Evolutionary conservation across 768 basidiomycete species (phyloP), one percentile per base, ranked within the genome.

Genomic region (Boletus pseudopeckii): DNA sequence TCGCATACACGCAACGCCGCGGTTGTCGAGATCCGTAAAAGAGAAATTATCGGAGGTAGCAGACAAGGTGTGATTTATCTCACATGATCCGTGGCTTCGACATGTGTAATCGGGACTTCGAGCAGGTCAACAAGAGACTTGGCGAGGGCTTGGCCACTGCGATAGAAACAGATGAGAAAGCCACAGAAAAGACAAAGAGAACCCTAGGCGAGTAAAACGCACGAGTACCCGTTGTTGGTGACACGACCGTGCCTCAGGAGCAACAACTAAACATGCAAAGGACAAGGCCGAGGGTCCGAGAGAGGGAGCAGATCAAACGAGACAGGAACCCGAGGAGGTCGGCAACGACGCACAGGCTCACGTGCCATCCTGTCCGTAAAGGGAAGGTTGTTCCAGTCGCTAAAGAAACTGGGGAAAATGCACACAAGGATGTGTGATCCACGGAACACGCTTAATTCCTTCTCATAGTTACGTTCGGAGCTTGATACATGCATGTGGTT

Each of bases 101-200:
- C 44, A 34, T 26, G 20, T 44, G 15, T 36, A 28, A 18, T 55
- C 28, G n/a, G 9, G 1, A 43, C 11, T 10, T 42, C 36, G 32
- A 36, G 32, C 51, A 77, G 74, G 69, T 76, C 17, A 78, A 76
- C 66, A 75, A 70, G 58, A 66, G 64, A 24, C 70, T 74, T 20
- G 77, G 75, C 4, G 32, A 66, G 45, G 68, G 70, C 17, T 60
- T 77, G n/a, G 76, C 75, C 5, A 66, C 67, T 2, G 75, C 70
- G 6, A 73, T 78, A 48, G 77, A 75, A 56, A 72, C 64, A 20
- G 77, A 72, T 15, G 74, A 78, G 59, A 59, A 69, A 53, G 75
- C 65, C 4, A 71, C 72, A 7, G 71, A 72, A 54, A 65, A 63
- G 48, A 71, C 72, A 26, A 76, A 76, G 62, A 59, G 71, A 53